Evolutionary conservation across 179 eudicot genomes (phyloP), one percentile per base, ranked within the genome.

Genomic region (Amaranthus tricolor): DNA sequence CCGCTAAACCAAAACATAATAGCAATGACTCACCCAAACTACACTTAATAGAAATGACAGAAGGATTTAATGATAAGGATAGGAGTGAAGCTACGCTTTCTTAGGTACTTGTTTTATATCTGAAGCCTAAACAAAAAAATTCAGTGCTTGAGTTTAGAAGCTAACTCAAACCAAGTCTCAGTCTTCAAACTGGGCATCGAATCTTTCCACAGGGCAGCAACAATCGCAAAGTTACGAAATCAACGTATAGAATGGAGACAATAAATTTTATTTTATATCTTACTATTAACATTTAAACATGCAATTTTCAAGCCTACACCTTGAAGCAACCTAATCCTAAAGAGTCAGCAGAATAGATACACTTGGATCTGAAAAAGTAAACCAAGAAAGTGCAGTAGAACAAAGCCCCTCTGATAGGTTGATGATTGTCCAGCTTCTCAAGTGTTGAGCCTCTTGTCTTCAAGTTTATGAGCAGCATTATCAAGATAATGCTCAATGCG

Each of bases 351-450:
- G 63, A 68, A 72, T 70, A 81, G 70, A 77, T 68, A 81, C 76
- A 70, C 78, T 75, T 57, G 9, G 73, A 54, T 44, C 78, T 20
- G 49, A 72, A 57, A 43, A 76, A 20, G 16, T 75, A 53, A 68
- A 76, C 82, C 71, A 63, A 79, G 68, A 66, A 73, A 65, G 76
- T 73, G 83, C 80, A 58, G 56, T 76, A 79, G 79, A 73, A 82
- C 62, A 31, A 71, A 64, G 83, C 81, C 65, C 84, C 73, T 74
- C 71, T 58, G 65, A 24, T 73, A 19, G 65, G 50, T 53, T 58
- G 59, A 19, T 73, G 31, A 60, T 57, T 53, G 40, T 72, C 75
- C 62, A 54, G 21, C 45, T 24, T 53, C 68, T 67, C 64, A 70
- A 64, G 20, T 71, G 17, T 54, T 70, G 17, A 57, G 62, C 47